Evolutionary conservation across 345 rosid species (phyloP), one percentile per base, ranked within the genome.

Genomic region (Linum trigynum): DNA sequence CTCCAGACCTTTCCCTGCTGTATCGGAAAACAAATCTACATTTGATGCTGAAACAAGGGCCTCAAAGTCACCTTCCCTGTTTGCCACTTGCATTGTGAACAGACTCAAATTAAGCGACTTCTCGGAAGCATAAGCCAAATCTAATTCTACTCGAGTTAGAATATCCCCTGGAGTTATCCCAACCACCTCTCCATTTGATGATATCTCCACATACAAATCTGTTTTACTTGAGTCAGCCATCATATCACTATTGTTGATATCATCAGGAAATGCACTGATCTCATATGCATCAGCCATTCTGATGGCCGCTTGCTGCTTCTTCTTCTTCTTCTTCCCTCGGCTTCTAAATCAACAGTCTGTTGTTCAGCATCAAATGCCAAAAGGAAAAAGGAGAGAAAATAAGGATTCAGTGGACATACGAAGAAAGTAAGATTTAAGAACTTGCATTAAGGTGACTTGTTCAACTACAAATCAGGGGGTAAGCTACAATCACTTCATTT

Each of bases 21-120:
- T 77, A 67, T 77, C 80, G 39, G 40, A 70, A 57, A 69, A 42
- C 37, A 63, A 57, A 57, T 71, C 63, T 51, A 66, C 75, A 66
- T 75, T 67, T 12, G 53, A 48, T 48, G 61, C 74, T 23, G 76
- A 65, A 61, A 81, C 78, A 72, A 78, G 76, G 10, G 82, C 75
- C 67, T 90, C 99, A 51, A 94, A 78, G 45, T 90, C 95, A 65
- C 67, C 69, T 76, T 90, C 99, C 78, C 82, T 87, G 14, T 81
- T 75, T 3, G 82, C 92, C 63, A 87, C 80, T 64, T 76, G 84
- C 99, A 90, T 86, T 76, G 77, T 82, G 63, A 94, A 88, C 73
- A 88, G 67, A 64, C 72, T 81, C 16, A 94, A 72, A 78, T 94
- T 90, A 62, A 80, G 81, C 57, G 88, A 73, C 75, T 87, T 94